These are phyloP conservation scores for Tolypocladium album DNA, from an alignment of 2,329 filamentous ascomycete genomes.

Conservation along the genomic window DNA sequence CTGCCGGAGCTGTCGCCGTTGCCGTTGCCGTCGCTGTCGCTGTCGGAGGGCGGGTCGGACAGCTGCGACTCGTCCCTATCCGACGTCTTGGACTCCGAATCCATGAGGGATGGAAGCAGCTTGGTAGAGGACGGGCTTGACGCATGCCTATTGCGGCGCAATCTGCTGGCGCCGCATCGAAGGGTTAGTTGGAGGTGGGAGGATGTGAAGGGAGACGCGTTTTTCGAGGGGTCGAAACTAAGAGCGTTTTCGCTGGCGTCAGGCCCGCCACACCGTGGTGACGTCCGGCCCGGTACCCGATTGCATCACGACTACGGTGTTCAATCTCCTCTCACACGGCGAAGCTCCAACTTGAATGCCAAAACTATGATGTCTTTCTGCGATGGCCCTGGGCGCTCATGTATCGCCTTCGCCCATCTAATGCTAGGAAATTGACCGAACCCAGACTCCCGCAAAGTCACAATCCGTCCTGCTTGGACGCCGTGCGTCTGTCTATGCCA, in stretches of 20 bases:
- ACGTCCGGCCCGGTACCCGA: neutral
- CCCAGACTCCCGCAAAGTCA: neutral
- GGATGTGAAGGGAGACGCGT: neutral
- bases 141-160: neutral
- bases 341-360: no score
- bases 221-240: neutral
- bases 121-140: neutral
- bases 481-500: neutral
- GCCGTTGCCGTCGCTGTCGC: constrained; percentile 6
- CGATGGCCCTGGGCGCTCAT: neutral
- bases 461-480: neutral
- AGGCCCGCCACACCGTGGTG: neutral
- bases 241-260: neutral
- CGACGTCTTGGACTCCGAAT: constrained; percentile 16
- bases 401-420: neutral
- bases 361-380: neutral
- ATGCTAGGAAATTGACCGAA: neutral
- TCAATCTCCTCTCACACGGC: no score
- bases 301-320: neutral
- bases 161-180: neutral
- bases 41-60: constrained; percentile 13
- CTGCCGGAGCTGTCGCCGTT: constrained; percentile 19
- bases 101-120: constrained; percentile 13
- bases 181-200: neutral
- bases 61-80: constrained; percentile 22